A percentile compares a stretch with the other conserved stretches of the same genome.
These are phyloP conservation scores for Malus hybrid DNA, from an alignment of 331 rosid genomes.

Conservation along the genomic window DNA sequence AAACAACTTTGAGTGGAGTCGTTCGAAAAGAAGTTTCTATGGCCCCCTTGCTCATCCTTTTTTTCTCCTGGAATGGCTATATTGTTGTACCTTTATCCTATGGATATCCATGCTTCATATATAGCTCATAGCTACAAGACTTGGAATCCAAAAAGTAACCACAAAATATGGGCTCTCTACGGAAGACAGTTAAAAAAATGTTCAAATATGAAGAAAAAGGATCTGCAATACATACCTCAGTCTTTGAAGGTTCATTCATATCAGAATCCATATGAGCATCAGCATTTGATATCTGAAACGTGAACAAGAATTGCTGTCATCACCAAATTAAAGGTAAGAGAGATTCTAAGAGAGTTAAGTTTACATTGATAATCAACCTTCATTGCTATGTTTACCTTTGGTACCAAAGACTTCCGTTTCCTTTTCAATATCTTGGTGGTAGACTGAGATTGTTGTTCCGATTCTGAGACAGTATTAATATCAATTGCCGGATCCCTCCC, in stretches of 20 bases:
- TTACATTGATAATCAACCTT: background rate
- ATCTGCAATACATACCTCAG: slow-evolving; percentile 27
- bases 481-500: slow-evolving; percentile 40
- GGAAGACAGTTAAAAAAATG: background rate
- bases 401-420: slow-evolving; percentile 46
- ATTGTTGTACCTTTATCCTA: background rate
- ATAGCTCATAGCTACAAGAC: background rate
- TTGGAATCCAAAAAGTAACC: background rate
- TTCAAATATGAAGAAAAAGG: background rate
- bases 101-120: background rate
- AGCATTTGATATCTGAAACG: slow-evolving; percentile 33
- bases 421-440: slow-evolving; percentile 46
- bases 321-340: slow-evolving; percentile 8
- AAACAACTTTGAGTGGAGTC: no score
- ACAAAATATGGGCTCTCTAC: background rate
- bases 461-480: slow-evolving; percentile 32
- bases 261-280: slow-evolving; percentile 26
- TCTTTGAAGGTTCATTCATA: slow-evolving; percentile 29
- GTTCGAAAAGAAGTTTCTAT: no score
- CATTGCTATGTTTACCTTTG: slow-evolving; percentile 34
- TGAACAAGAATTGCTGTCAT: slow-evolving; percentile 11
- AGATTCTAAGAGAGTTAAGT: background rate
- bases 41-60: no score
- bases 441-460: slow-evolving; percentile 37
- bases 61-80: background rate